Evolutionary conservation across 108 stramenopile genomes (phyloP), one percentile per base, ranked within the genome.

Genomic region (Asterionellopsis glacialis): DNA sequence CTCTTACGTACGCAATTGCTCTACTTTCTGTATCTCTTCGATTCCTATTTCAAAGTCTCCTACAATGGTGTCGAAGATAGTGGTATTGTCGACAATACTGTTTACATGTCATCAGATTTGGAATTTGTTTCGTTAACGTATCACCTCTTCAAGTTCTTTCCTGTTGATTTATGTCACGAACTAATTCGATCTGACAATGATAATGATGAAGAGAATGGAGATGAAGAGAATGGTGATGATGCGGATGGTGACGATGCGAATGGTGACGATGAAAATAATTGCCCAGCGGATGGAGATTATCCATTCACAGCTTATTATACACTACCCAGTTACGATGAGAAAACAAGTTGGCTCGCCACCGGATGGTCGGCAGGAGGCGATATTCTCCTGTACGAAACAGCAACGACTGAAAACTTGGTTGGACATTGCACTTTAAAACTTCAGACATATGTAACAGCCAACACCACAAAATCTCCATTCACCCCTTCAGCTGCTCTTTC

Each of bases 281-380:
- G 52, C 24, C 52, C 52, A 15, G 52, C 19, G 3, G 24, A 53
- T 25, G 52, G 52, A 24, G 23, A 24, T 9, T 53, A 53, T 25
- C 15, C 52, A 24, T 53, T 53, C 24, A 25, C 21, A 25, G 52
- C 24, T 3, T 15, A 21, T 15, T 53, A 53, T 9, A 11, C 52
- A 5, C 12, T 53, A 24, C 52, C 52, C 1, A 9, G 5, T 25
- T 19, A 19, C 15, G 52, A 53, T 6, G 52, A 53, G 9, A 53
- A 53, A 9, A 53, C 23, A 5, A 24, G 22, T 25, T 53, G 52
- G 52, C 24, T 53, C 6, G 52, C 52, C 19, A 53, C 52, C 24
- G 52, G 52, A 22, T 53, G 52, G 52, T 24, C 52, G 15, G 52
- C 10, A 53, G 15, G 22, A 15, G 52, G 52, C 1, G 22, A 53